Evolutionary conservation across 2,329 filamentous ascomycete species (phyloP).

Genomic region (Paracamarosporium sp.): DNA sequence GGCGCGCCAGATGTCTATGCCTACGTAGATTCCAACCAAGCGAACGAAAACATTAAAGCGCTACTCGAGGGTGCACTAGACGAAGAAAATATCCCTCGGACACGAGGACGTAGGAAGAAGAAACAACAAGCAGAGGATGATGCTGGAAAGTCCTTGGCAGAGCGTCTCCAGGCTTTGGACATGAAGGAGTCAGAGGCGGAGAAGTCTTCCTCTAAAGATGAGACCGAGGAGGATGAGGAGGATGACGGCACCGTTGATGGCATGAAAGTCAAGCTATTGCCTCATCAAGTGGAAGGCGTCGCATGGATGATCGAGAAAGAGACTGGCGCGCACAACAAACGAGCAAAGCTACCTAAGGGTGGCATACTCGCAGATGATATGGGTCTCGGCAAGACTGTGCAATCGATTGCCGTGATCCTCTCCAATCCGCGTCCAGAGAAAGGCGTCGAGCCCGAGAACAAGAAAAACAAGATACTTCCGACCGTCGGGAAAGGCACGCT

Average conservation of each 20-base stretch:
- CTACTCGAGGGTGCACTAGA: constrained; percentile 83
- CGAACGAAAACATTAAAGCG: constrained; percentile 78
- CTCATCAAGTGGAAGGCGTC: constrained; percentile 93
- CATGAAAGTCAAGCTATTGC: constrained; percentile 84
- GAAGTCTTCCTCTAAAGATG: constrained; percentile 58
- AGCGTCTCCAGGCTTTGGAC: constrained; percentile 52
- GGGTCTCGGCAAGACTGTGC: constrained; percentile 95
- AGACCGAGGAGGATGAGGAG: constrained; percentile 54
- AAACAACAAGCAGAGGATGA: constrained; percentile 42
- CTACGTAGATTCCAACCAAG: constrained; percentile 75
- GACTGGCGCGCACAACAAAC: constrained; percentile 82
- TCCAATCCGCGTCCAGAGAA: constrained; percentile 74
- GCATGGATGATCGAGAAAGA: constrained; percentile 96
- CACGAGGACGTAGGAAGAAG: constrained; percentile 54
- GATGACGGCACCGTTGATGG: constrained; percentile 75
- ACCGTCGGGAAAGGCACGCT: constrained; percentile 80
- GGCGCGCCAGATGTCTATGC: constrained; percentile 62
- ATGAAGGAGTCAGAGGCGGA: constrained; percentile 49
- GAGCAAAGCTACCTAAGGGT: constrained; percentile 80
- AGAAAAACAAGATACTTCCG: constrained; percentile 72
- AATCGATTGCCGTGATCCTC: constrained; percentile 88
- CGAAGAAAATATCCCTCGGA: constrained; percentile 63
- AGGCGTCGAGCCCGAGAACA: constrained; percentile 53
- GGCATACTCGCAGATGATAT: constrained; percentile 97
- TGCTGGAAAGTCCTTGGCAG: constrained; percentile 47